Conservation (phyloP, 371 early-diverging fungal genomes). For the Phascolomyces articulosus region DNA sequence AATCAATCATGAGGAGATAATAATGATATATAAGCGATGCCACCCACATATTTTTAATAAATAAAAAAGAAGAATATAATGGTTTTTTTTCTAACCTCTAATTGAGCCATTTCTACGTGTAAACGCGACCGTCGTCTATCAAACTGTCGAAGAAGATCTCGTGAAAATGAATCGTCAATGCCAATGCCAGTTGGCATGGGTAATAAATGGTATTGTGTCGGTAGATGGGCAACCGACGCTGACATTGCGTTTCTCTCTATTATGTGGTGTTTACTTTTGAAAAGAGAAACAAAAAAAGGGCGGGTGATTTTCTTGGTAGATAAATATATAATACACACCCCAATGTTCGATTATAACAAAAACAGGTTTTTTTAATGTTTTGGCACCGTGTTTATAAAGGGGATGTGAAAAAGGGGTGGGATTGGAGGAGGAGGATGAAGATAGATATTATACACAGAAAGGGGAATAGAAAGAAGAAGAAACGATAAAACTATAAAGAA, state of each 20-base stretch:
- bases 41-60: background rate
- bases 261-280: no score
- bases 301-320: background rate
- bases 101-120: conserved; percentile 31
- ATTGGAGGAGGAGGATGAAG: no score
- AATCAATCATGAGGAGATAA: no score
- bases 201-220: conserved; percentile 7
- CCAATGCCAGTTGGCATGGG: conserved; percentile 15
- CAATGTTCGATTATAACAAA: no score
- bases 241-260: no score
- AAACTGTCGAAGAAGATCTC: conserved; percentile 42
- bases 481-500: no score
- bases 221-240: conserved; percentile 13
- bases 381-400: no score
- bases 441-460: no score
- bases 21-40: no score
- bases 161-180: conserved; percentile 33
- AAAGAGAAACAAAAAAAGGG: background rate
- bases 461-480: no score
- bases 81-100: background rate
- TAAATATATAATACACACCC: conserved; percentile 4
- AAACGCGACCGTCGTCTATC: conserved; percentile 38
- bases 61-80: background rate
- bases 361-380: background rate
- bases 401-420: no score